Base-by-base conservation (phyloP, 2,329 filamentous ascomycete genomes). In the Penicillium sp. region DNA sequence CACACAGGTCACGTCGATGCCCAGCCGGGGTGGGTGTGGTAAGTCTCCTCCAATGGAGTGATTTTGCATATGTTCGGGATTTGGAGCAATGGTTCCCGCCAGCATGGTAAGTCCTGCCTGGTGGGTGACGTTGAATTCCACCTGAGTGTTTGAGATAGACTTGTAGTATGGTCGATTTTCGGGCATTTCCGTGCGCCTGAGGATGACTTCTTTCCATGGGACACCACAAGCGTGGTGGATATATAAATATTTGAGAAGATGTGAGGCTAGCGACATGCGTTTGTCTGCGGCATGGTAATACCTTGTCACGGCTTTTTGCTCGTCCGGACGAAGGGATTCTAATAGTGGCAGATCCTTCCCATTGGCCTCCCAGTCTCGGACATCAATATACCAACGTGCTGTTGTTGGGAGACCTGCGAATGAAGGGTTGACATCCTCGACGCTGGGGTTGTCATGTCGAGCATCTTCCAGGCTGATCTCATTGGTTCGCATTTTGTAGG, bases 71-170 rank as follows among this genome's bases (percentile, higher is more conserved):
- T 50, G 52, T 7, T 45, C 45, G 5, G 45, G 2, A 21, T 42
- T 26, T n/a, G 63, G 67, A 8, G 69, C 68, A 9, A 70, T 62
- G 21, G 75, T 78, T 13, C 86, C 84, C 1, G 85, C 81, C 5
- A 88, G 72, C 1, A 80, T 79, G n/a, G 87, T 83, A 3, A 88
- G 73, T 0, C 83, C 85, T 19, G 84, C 84, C 70, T 88, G 86
- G 61, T 88, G 86, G 31, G 82, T 85, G 54, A 88, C 79, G 61
- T 88, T 88, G 75, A 88, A 88, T 61, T 88, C 85, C 37, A 87
- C 73, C 10, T 63, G 75, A 68, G 23, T 83, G 74, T 11, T 81
- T 73, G 55, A 81, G 6, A 23, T 47, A 16, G 62, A 60, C 4
- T 59, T 50, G 39, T 63, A 86, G 65, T 81, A 86, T 0, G 86